A percentile compares a stretch with the other conserved stretches of the same genome.
phyloP scores from a whole-genome alignment of 805 yeast species.

The Lipomyces chichibuensis region DNA sequence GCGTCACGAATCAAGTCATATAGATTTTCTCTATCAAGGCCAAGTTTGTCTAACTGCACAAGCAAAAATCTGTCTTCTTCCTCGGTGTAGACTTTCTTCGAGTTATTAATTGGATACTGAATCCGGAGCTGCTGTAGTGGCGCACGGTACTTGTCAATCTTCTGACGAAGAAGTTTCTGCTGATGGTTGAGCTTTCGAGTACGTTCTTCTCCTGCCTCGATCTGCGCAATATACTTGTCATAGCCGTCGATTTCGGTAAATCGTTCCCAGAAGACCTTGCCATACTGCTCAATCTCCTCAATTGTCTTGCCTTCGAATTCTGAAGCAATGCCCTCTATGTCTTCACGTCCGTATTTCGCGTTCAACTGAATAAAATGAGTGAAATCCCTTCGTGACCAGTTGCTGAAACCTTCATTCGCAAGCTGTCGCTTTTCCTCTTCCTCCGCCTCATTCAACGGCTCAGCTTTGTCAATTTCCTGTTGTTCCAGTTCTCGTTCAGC shows the following conservation, averaged over 20 bases:
- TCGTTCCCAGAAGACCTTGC: conserved; percentile 78
- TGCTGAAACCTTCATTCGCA: conserved; percentile 67
- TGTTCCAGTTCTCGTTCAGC: conserved; percentile 63
- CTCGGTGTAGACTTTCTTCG: conserved; percentile 73
- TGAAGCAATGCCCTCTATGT: conserved; percentile 66
- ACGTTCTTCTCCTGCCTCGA: conserved; percentile 88
- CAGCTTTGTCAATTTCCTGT: conserved; percentile 71
- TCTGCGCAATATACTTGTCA: conserved; percentile 77
- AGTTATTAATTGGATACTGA: conserved; percentile 70
- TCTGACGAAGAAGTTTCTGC: conserved; percentile 76
- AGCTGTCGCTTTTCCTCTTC: conserved; percentile 68
- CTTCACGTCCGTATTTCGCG: conserved; percentile 80
- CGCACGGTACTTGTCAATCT: conserved; percentile 66
- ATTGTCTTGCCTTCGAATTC: conserved; percentile 81
- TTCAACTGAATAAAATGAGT: conserved; percentile 73
- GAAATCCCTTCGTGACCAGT: conserved; percentile 89
- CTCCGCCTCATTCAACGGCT: conserved; percentile 76
- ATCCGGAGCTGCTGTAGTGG: conserved; percentile 81
- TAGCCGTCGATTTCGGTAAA: conserved; percentile 82
- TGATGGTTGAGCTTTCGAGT: conserved; percentile 66
- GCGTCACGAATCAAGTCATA: conserved; percentile 78
- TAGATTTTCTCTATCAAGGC: conserved; percentile 75
- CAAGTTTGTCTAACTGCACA: conserved; percentile 76
- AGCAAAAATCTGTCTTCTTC: conserved; percentile 90
- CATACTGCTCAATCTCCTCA: conserved; percentile 79